These are phyloP conservation scores for Alternaria solani DNA, from an alignment of 2,329 filamentous ascomycete species.

Conservation along the genomic window DNA sequence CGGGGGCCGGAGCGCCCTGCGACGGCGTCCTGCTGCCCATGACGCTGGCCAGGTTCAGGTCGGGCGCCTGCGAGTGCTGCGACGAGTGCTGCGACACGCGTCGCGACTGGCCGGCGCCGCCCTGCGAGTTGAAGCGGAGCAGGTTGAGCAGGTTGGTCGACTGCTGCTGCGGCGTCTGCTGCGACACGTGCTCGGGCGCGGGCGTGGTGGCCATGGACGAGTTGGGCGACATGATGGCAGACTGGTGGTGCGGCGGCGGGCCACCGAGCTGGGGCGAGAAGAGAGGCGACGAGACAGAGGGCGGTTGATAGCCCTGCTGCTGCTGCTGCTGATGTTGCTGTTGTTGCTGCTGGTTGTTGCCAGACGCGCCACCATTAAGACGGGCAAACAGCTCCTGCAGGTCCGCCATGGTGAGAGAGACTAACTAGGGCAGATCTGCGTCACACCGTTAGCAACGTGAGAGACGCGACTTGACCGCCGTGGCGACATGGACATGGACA, in stretches of 20 bases:
- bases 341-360: constrained; percentile 32
- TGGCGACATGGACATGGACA: constrained; percentile 12
- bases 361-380: constrained; percentile 48
- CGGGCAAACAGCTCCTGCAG: constrained; percentile 56
- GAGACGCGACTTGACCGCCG: constrained; percentile 10
- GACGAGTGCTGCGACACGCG: constrained; percentile 49
- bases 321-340: constrained; percentile 32
- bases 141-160: constrained; percentile 69
- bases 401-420: constrained; percentile 51
- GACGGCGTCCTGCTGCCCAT: constrained; percentile 56
- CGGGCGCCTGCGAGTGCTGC: constrained; percentile 56
- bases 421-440: constrained; percentile 29
- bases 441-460: constrained; percentile 19
- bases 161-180: constrained; percentile 49
- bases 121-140: constrained; percentile 67
- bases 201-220: constrained; percentile 56
- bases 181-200: constrained; percentile 52
- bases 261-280: constrained; percentile 64
- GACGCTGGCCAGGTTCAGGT: constrained; percentile 66
- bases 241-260: constrained; percentile 64
- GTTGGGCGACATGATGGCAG: constrained; percentile 67
- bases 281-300: constrained; percentile 66
- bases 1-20: constrained; percentile 41
- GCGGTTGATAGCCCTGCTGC: constrained; percentile 55
- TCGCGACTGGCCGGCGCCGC: constrained; percentile 50